Evolutionary conservation across 805 yeast species (phyloP).

Genomic region (Saccharomycopsis fibuligera): DNA sequence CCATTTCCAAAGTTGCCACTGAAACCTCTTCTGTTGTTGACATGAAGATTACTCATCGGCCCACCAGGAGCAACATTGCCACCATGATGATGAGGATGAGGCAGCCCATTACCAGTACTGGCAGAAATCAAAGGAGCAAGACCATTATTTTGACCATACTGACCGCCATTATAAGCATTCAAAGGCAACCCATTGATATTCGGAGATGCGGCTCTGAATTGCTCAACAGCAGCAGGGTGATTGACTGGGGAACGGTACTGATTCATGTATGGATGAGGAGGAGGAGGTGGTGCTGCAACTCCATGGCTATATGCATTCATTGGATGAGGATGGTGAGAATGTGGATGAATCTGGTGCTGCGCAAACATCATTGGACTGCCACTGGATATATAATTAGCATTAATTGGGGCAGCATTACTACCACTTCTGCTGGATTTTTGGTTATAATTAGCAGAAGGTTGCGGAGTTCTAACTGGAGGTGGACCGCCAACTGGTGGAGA

Average conservation of each 20-base stretch:
- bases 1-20: conserved; percentile 2
- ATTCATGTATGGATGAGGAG: neutral
- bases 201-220: neutral
- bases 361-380: neutral
- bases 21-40: neutral
- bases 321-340: neutral
- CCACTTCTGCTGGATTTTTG: neutral
- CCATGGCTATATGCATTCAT: neutral
- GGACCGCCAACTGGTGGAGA: neutral
- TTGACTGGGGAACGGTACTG: neutral
- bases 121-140: neutral
- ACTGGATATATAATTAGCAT: neutral
- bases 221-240: neutral
- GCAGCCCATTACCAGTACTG: neutral
- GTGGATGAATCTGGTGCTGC: neutral
- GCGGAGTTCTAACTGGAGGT: neutral
- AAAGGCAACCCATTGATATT: neutral
- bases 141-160: neutral
- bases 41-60: neutral
- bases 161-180: neutral
- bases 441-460: neutral
- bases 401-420: too few relatives aligned
- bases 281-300: neutral
- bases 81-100: neutral
- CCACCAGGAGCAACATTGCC: neutral